phyloP scores from a whole-genome alignment of 116 monocot species.

The Posidonia oceanica region DNA sequence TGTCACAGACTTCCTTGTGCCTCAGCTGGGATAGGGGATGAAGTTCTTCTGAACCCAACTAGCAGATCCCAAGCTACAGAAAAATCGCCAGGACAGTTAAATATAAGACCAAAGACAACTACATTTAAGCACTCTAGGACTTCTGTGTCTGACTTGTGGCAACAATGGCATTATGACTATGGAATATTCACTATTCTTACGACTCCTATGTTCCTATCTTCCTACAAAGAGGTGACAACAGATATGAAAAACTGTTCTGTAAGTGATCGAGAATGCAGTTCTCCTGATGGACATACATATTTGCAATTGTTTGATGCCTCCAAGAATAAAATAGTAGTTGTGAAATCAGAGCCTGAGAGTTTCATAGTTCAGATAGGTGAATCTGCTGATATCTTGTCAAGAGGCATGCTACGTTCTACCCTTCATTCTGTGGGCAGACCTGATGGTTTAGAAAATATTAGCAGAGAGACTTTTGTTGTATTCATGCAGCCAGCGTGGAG shows the following conservation, averaged over 20 bases:
- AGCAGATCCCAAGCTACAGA: neutral
- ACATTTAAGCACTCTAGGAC: constrained; percentile 9
- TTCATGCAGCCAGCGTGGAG: constrained; percentile 85
- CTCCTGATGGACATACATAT: constrained; percentile 54
- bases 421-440: constrained; percentile 82
- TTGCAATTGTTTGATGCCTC: constrained; percentile 58
- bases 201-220: constrained; percentile 61
- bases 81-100: neutral
- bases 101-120: neutral
- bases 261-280: constrained; percentile 24
- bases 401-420: constrained; percentile 60
- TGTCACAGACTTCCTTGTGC: neutral
- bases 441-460: constrained; percentile 33
- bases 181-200: constrained; percentile 91
- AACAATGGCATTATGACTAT: constrained; percentile 99
- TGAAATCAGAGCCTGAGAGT: constrained; percentile 57
- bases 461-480: constrained; percentile 87
- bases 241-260: neutral
- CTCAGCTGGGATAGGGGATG: constrained; percentile 1
- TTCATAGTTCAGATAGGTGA: constrained; percentile 89
- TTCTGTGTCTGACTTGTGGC: constrained; percentile 60
- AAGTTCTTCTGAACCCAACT: neutral
- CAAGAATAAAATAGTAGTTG: constrained; percentile 36
- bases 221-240: neutral
- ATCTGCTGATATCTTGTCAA: constrained; percentile 74